These are phyloP conservation scores for Candida dajiaensis DNA, from an alignment of 805 yeast genomes.

Conservation along the genomic window DNA sequence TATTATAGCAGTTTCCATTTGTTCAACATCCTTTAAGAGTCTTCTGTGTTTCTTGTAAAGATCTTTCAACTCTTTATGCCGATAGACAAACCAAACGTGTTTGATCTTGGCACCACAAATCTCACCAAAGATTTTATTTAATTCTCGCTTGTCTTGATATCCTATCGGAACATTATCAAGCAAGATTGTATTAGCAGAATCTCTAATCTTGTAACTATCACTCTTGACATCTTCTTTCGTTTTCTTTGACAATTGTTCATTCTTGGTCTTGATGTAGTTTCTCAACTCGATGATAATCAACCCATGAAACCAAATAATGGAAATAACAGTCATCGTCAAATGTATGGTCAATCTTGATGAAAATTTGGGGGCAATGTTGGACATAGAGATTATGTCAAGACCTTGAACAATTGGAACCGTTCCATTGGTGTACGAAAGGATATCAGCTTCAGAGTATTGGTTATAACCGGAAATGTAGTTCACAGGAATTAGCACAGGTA, in stretches of 20 bases:
- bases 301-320: conserved; percentile 51
- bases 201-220: conserved; percentile 15
- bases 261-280: conserved; percentile 42
- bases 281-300: conserved; percentile 52
- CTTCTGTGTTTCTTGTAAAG: conserved; percentile 26
- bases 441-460: conserved; percentile 14
- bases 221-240: conserved; percentile 9
- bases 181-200: conserved; percentile 30
- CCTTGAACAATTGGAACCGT: conserved; percentile 32
- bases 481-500: conserved; percentile 59
- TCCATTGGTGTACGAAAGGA: conserved; percentile 19
- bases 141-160: conserved; percentile 15
- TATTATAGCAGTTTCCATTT: conserved; percentile 31
- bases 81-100: conserved; percentile 54
- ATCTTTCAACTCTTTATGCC: conserved; percentile 32
- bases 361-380: conserved; percentile 54
- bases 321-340: conserved; percentile 49
- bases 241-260: conserved; percentile 31
- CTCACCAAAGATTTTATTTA: conserved; percentile 20
- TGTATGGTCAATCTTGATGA: conserved; percentile 53
- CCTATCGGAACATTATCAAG: conserved; percentile 41
- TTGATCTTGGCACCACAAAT: conserved; percentile 43
- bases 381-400: conserved; percentile 63
- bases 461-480: conserved; percentile 36
- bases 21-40: conserved; percentile 33